Base-by-base conservation (phyloP, 179 eudicot species). In the Drosera spatulata region DNA sequence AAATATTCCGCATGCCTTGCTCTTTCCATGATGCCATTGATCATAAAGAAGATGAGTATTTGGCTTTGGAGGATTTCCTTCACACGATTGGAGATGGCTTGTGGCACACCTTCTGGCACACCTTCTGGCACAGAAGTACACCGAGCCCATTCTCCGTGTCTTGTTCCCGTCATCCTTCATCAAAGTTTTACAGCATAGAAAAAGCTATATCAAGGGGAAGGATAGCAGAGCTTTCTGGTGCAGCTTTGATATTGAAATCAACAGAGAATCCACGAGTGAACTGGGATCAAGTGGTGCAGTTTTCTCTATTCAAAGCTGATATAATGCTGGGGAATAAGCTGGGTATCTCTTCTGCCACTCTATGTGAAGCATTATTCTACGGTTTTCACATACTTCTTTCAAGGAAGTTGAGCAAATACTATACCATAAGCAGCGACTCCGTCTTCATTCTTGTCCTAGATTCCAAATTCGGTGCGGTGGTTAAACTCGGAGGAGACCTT, bases 341-440 rank as follows among this genome's bases (percentile, higher is more conserved):
- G 62, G 79, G 80, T 14, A 67, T 82, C 74, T 77, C 89, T 7
- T 70, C 86, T 9, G 64, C 71, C 54, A 67, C 77, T 62, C 60
- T 88, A 38, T 79, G 93, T 77, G 93, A 88, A 81, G 93, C 96
- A 56, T 81, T 88, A 44, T 83, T 88, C 66, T 85, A 72, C 61
- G 87, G 78, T 33, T 73, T 81, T 47, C 96, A 81, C 45, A 82
- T 88, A 63, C 84, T 88, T 56, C 70, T 88, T 69, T 75, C 89
- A 3, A 75, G 93, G 64, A 82, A 74, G 60, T 63, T 80, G 77
- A 85, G 79, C 74, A 82, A 77, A 63, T 62, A 68, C 52, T 66
- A 68, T 53, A 53, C 62, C 45, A 64, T 73, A 10, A 53, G 56
- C n/a, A 71, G 68, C 45, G 77, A 82, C 68, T 71, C 72, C 42